These are phyloP conservation scores for Rhizopogon roseolus DNA, from an alignment of 768 basidiomycete species.

Conservation along the genomic window DNA sequence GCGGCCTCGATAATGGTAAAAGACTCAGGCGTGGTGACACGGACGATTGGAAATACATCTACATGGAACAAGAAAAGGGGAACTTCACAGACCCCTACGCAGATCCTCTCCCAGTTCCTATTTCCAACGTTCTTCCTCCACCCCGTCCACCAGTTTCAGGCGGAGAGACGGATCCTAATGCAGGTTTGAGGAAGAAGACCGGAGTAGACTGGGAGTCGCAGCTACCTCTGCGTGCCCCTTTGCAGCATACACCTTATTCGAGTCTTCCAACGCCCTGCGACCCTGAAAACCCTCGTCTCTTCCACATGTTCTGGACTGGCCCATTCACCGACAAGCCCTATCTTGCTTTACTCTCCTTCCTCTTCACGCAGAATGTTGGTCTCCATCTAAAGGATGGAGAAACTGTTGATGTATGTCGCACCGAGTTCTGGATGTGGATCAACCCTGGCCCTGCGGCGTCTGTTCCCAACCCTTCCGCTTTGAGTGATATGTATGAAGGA, in stretches of 20 bases:
- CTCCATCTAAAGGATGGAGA: conserved; percentile 58
- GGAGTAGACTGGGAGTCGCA: conserved; percentile 57
- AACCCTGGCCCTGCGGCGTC: conserved; percentile 95
- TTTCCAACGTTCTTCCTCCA: conserved; percentile 7
- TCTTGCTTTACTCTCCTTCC: conserved; percentile 88
- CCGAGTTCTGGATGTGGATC: conserved; percentile 98
- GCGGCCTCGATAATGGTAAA: conserved; percentile 78
- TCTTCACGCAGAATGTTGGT: conserved; percentile 93
- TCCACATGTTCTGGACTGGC: conserved; percentile 99
- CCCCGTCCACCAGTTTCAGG: conserved; percentile 25
- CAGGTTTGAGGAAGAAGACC: conserved; percentile 53
- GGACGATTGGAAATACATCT: conserved; percentile 88
- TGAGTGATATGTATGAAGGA: conserved; percentile 76
- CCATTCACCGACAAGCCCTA: conserved; percentile 99
- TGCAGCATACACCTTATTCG: conserved; percentile 52
- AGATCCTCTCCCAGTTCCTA: conserved; percentile 26
- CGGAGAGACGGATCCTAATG: conserved; percentile 41
- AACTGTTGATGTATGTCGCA: conserved; percentile 56
- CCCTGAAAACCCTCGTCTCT: conserved; percentile 77
- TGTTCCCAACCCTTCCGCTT: conserved; percentile 78
- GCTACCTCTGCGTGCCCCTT: conserved; percentile 42
- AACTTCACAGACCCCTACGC: conserved; percentile 33
- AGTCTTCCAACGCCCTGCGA: conserved; percentile 68
- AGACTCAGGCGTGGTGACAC: conserved; percentile 69
- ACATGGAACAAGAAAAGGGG: conserved; percentile 53